Evolutionary conservation across 2,329 filamentous ascomycete species (phyloP).

Genomic region (Neonectria sp.): DNA sequence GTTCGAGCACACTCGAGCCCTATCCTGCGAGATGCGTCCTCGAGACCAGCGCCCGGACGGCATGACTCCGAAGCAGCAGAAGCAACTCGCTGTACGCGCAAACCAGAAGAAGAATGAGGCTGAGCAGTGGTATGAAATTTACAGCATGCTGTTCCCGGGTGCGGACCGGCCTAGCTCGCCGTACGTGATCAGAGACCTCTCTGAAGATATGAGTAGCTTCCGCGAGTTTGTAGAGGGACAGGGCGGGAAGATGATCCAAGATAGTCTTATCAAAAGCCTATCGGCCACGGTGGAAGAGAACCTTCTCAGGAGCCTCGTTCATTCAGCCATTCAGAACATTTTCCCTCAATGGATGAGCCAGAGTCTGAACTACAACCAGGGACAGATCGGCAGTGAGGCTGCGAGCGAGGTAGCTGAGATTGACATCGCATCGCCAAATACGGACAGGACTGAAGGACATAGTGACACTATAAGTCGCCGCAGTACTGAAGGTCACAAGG

Average conservation of each 20-base stretch:
- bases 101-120: conserved; percentile 11
- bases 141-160: conserved; percentile 10
- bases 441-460: neutral
- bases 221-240: conserved; percentile 23
- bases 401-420: neutral
- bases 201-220: conserved; percentile 21
- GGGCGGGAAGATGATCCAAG: conserved; percentile 17
- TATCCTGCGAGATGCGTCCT: conserved; percentile 17
- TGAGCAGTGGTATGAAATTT: conserved; percentile 28
- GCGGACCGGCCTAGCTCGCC: conserved; percentile 16
- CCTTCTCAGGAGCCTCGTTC: neutral
- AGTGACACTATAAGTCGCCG: neutral
- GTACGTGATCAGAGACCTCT: conserved; percentile 20
- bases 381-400: neutral
- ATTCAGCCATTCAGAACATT: neutral
- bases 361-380: neutral
- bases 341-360: neutral
- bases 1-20: conserved; percentile 20
- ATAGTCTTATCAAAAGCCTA: neutral
- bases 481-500: neutral
- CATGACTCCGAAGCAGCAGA: conserved; percentile 17
- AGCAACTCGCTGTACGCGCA: conserved; percentile 13
- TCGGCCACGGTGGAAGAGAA: neutral
- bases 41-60: conserved; percentile 19
- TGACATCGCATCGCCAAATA: neutral